Evolutionary conservation across 169 alveolate genomes (phyloP).

Genomic region (Cryptosporidium bovis): DNA sequence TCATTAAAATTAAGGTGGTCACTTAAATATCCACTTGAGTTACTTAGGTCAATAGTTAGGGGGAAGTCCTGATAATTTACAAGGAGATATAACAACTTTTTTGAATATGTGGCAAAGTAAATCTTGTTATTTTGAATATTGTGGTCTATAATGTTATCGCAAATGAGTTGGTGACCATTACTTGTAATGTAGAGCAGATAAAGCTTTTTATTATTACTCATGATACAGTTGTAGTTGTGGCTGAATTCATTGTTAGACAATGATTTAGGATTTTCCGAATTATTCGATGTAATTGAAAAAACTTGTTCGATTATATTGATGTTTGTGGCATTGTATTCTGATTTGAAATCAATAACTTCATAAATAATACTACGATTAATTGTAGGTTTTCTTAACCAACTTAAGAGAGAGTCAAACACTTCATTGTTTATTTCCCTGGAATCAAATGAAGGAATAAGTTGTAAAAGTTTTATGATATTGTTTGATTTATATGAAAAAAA

Average conservation of each 20-base stretch:
- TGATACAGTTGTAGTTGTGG: constrained; percentile 6
- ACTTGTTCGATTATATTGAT: constrained; percentile 14
- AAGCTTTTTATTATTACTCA: constrained; percentile 8
- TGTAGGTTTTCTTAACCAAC: constrained; percentile 32
- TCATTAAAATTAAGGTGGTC: background rate
- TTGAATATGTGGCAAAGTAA: constrained; percentile 24
- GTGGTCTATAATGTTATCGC: constrained; percentile 40
- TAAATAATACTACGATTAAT: background rate
- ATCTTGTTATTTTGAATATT: constrained; percentile 31
- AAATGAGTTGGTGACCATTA: constrained; percentile 47
- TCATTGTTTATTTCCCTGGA: background rate
- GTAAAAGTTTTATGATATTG: constrained; percentile 15
- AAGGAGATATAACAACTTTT: constrained; percentile 36
- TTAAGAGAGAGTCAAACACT: background rate
- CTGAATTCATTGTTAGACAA: background rate
- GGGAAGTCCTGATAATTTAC: constrained; percentile 56
- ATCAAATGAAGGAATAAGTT: background rate
- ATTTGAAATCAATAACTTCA: constrained; percentile 6
- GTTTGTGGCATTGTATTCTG: background rate
- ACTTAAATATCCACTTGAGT: background rate
- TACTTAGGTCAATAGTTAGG: constrained; percentile 26
- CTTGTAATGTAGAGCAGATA: constrained; percentile 5
- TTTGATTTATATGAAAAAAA: constrained; percentile 41
- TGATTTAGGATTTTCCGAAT: background rate
- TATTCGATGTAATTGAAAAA: background rate